Percentiles rank a stretch among this genome's conserved stretches.
phyloP scores from a whole-genome alignment of 169 alveolate genomes.

The Perkinsus chesapeaki region DNA sequence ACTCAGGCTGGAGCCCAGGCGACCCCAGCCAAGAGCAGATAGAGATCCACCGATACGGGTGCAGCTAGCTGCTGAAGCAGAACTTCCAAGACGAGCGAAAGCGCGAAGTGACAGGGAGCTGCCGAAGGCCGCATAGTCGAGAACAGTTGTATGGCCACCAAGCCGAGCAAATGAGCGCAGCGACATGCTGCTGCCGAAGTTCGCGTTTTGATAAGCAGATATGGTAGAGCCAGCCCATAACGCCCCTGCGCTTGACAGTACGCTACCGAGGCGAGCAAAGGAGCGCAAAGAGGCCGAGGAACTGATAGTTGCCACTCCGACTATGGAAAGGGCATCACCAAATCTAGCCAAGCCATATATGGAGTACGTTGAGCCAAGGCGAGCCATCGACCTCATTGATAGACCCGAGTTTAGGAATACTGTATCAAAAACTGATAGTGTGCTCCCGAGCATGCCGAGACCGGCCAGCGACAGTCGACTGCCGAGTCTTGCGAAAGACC shows the following conservation, averaged over 20 bases:
- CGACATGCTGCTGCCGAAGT: neutral
- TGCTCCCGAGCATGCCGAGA: neutral
- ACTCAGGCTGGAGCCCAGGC: neutral
- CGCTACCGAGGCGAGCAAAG: neutral
- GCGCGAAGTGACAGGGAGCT: neutral
- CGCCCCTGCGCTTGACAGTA: neutral
- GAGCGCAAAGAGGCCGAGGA: neutral
- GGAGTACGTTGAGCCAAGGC: neutral
- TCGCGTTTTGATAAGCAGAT: neutral
- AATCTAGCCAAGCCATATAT: neutral
- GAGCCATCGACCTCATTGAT: neutral
- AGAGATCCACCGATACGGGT: neutral
- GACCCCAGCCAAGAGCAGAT: neutral
- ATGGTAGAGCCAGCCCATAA: slow-evolving; percentile 3
- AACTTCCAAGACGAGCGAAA: neutral
- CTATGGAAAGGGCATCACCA: neutral
- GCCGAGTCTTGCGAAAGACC: neutral
- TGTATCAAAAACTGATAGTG: neutral
- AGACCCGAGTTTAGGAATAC: neutral
- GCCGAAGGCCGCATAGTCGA: neutral
- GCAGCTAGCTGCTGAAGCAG: neutral
- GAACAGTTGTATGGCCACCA: neutral
- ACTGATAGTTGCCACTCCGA: neutral
- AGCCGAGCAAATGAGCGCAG: neutral
- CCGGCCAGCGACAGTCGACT: neutral